These are phyloP conservation scores for Cicer yamashitae DNA, from an alignment of 306 rosid genomes.

Conservation along the genomic window DNA sequence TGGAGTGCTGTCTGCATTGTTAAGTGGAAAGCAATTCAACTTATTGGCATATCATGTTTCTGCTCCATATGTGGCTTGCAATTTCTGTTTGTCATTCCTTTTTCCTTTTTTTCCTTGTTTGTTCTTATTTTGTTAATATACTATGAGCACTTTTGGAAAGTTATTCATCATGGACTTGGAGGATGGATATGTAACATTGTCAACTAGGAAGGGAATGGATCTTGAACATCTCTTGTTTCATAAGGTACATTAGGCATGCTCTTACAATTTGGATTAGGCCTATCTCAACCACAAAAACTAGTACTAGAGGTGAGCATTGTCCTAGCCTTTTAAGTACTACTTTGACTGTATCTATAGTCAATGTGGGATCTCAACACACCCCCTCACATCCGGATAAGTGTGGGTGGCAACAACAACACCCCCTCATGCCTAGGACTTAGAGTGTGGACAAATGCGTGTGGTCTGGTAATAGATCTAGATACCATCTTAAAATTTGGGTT, in stretches of 20 bases:
- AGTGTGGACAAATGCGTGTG: background rate
- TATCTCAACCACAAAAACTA: background rate
- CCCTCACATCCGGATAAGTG: background rate
- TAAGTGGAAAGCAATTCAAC: slow-evolving; percentile 13
- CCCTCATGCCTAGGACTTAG: background rate
- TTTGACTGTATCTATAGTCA: background rate
- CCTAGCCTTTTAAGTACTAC: background rate
- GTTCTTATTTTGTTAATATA: slow-evolving; percentile 8
- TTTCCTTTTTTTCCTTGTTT: slow-evolving; percentile 7
- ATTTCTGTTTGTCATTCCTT: slow-evolving; percentile 13
- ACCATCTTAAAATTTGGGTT: background rate
- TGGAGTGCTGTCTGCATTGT: slow-evolving; percentile 27
- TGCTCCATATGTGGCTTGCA: slow-evolving; percentile 21
- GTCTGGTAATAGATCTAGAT: background rate
- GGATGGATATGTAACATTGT: slow-evolving; percentile 22
- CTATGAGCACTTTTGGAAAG: background rate
- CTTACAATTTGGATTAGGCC: background rate
- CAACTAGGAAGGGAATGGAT: slow-evolving; percentile 27
- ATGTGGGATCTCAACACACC: background rate
- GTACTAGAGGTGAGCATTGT: background rate
- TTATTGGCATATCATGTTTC: slow-evolving; percentile 1
- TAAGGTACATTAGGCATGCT: slow-evolving; percentile 27
- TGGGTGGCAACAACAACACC: background rate
- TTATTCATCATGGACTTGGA: slow-evolving; percentile 15
- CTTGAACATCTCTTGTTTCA: slow-evolving; percentile 28